Base-by-base conservation (phyloP, 75 land plant genomes). In the Ceratopteris richardii region DNA sequence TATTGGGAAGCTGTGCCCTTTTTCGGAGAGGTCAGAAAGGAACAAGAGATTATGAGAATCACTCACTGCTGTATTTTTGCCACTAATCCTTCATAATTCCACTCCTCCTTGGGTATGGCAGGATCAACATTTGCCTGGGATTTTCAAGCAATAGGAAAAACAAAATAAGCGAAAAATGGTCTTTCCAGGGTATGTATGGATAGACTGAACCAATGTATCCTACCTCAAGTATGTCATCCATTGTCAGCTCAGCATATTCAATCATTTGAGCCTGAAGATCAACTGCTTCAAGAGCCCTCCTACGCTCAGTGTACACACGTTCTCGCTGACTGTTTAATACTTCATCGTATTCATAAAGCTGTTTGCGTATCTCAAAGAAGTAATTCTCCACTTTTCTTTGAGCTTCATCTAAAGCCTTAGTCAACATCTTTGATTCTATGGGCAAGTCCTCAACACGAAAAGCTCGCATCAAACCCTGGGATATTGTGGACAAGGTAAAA, bases 261-360 rank as follows among this genome's bases (percentile, higher is more conserved):
- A 84, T 68, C 57, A 95, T 62, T 23, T 81, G 86, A 62, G 92
- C 54, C 59, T 90, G 82, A 9, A 95, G 75, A 71, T 77, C 74
- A 27, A 74, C 85, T 22, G 99, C 77, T 67, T 77, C 74, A 36
- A 95, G 82, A 46, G 99, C 99, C 29, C 92, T 82, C 54, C 97
- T 87, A 66, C 99, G 86, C 63, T 95, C 99, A 27, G 86, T 70
- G 62, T 95, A 95, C 13, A 95, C 80, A 61, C 99, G 92, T 20
- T 95, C 99, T 62, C 99, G 83, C 64, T 95, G 99, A 69, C 99
- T 95, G 58, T 95, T 95, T 23, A 95, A 59, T 1, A 95, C 99
- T 58, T 95, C 99, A 71, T 95, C 99, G 72, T 68, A 95, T 68
- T 95, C 99, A 62, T 91, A 95, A 13, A 95, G 78, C 41, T 84